Percentiles rank a stretch among this genome's conserved stretches.
phyloP scores from a whole-genome alignment of 176 grass and related monocot species.

The Otatea glauca region DNA sequence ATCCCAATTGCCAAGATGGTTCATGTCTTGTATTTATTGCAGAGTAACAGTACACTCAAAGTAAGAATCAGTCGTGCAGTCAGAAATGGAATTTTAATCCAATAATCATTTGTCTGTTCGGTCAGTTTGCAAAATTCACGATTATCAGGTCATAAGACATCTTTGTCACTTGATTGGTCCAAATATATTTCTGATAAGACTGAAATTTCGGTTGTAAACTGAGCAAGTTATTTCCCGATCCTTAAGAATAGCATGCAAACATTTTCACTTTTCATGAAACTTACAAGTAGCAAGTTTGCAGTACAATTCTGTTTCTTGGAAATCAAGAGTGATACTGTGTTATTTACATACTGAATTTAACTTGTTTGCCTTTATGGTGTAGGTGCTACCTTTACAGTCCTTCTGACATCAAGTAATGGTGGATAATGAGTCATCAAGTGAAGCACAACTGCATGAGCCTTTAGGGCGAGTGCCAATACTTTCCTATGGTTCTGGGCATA shows the following conservation, averaged over 20 bases:
- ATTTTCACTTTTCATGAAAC: background rate
- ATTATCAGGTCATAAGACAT: background rate
- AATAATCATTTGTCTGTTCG: background rate
- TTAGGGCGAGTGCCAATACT: slow-evolving; percentile 72
- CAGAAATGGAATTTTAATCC: background rate
- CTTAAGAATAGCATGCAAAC: background rate
- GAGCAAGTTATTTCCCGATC: background rate
- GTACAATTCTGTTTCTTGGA: background rate
- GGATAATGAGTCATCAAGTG: slow-evolving; percentile 40
- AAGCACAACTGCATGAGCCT: slow-evolving; percentile 53
- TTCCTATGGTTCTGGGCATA: slow-evolving; percentile 94
- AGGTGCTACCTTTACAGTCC: slow-evolving; percentile 33
- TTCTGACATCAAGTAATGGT: slow-evolving; percentile 49
- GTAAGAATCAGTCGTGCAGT: background rate
- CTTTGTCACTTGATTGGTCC: slow-evolving; percentile 5
- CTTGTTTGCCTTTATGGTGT: slow-evolving; percentile 26
- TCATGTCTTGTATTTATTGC: background rate
- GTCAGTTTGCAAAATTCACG: background rate
- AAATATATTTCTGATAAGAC: background rate
- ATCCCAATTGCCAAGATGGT: background rate
- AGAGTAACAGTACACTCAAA: background rate
- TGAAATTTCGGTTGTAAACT: background rate
- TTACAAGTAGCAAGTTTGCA: background rate
- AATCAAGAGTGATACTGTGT: background rate
- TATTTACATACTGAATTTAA: slow-evolving; percentile 22